A percentile compares a stretch with the other conserved stretches of the same genome.
phyloP scores from a whole-genome alignment of 805 yeast species.

The Kazachstania viticola region DNA sequence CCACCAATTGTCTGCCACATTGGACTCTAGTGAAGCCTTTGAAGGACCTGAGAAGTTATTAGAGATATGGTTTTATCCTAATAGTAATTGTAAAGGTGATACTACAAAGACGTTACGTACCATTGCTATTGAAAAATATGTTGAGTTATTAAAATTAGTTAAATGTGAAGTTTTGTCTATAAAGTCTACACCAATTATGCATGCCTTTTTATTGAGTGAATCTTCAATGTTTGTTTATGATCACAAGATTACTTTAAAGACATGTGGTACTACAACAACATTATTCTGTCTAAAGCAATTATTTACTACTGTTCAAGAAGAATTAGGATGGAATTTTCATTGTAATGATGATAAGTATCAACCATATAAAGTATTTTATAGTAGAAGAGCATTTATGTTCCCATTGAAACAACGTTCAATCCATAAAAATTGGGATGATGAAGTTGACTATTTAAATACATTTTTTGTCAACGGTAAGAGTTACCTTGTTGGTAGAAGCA shows the following conservation, averaged over 20 bases:
- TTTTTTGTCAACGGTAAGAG: conserved; percentile 52
- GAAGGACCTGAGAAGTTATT: conserved; percentile 95
- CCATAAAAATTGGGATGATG: conserved; percentile 78
- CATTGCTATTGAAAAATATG: conserved; percentile 61
- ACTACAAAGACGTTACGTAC: conserved; percentile 42
- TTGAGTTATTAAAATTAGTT: conserved; percentile 62
- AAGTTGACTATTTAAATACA: conserved; percentile 55
- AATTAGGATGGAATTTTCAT: conserved; percentile 32
- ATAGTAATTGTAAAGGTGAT: too few relatives aligned
- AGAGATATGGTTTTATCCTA: conserved; percentile 76
- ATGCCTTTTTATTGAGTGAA: conserved; percentile 81
- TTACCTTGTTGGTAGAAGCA: conserved; percentile 70
- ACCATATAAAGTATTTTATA: conserved; percentile 69
- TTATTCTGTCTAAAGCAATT: conserved; percentile 61
- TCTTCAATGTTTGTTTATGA: conserved; percentile 83
- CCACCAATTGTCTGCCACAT: conserved; percentile 61
- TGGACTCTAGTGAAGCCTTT: conserved; percentile 86
- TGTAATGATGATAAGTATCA: conserved; percentile 13
- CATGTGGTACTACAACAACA: conserved; percentile 95
- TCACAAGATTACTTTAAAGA: conserved; percentile 75
- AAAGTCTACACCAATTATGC: conserved; percentile 52
- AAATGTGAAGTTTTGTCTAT: conserved; percentile 82
- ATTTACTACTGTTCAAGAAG: conserved; percentile 37
- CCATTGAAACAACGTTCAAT: conserved; percentile 74
- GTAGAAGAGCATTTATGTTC: conserved; percentile 86